Conservation (phyloP, 768 basidiomycete species). For the Mrakia frigida region DNA sequence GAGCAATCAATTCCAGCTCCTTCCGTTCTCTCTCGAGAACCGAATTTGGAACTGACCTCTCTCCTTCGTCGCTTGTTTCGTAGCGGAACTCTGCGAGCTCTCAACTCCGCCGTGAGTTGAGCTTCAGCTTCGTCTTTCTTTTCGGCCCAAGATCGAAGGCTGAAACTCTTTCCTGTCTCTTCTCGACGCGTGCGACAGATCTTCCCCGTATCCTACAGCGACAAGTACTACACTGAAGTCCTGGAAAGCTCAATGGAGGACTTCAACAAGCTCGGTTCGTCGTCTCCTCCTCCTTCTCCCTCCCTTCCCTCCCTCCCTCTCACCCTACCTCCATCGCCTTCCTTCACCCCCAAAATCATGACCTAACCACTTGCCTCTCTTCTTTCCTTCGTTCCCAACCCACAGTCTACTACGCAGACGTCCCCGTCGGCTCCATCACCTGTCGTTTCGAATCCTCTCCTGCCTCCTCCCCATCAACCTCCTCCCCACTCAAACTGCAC, state of each 20-base stretch:
- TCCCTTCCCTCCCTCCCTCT: neutral
- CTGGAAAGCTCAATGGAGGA: slow-evolving; percentile 26
- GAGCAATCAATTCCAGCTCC: neutral
- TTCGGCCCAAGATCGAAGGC: neutral
- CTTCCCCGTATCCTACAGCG: slow-evolving; percentile 24
- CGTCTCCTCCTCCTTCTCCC: neutral
- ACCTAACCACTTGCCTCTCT: neutral
- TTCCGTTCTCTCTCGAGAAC: neutral
- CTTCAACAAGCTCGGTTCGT: slow-evolving; percentile 33
- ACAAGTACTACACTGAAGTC: slow-evolving; percentile 28
- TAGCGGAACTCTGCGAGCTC: slow-evolving; percentile 29
- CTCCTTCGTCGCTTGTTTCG: neutral
- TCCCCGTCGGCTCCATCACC: slow-evolving; percentile 30
- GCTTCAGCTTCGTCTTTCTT: neutral
- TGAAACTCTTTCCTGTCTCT: neutral
- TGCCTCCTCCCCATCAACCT: neutral
- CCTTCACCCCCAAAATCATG: too few species aligned
- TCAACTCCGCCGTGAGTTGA: slow-evolving; percentile 28
- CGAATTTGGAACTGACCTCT: neutral
- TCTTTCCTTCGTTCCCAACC: neutral
- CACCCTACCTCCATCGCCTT: neutral
- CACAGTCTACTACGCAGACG: slow-evolving; percentile 33
- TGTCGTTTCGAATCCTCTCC: slow-evolving; percentile 31
- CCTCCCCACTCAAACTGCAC: slow-evolving; percentile 29
- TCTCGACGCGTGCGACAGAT: neutral